Evolutionary conservation across 2,329 filamentous ascomycete genomes (phyloP), one percentile per base, ranked within the genome.

Genomic region (Hypomyces rosellus): DNA sequence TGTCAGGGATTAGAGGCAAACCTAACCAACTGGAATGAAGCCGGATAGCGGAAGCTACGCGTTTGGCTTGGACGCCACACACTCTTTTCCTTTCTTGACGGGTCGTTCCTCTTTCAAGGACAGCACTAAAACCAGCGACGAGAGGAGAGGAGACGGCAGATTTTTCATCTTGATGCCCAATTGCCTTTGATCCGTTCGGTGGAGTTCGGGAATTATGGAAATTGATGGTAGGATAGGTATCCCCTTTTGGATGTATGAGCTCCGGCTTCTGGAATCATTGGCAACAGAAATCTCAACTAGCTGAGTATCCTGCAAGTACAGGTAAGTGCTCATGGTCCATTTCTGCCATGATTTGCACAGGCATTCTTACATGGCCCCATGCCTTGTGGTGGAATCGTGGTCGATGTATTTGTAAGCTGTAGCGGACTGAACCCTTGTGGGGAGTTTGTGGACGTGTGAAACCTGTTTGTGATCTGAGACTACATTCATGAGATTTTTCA

Each of bases 11-110:
- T 8, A 16, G n/a, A 13, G 15, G 36, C 22, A 9, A 38, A 42
- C 12, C 42, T 53, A 50, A 41, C 53, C 53, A 55, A 53, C 53
- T 53, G 53, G 53, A 54, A 53, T 44, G 45, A 43, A 55, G 50
- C 50, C 50, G 52, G 46, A 48, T 44, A 53, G 50, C 43, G 52
- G 52, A 48, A 54, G 49, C 52, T 48, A 46, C 49, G 42, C 44
- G 9, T 30, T 51, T 53, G 48, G 51, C 48, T 49, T 47, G 40
- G 41, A 48, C 45, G 50, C 50, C 45, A 51, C 50, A 14, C 4
- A 1, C 49, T 45, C 45, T 45, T 45, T n/a, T 36, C 20, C 5
- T n/a, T 36, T n/a, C 5, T 44, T 12, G n/a, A 18, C 43, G 16
- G 16, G 14, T 16, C 7, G 16, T 16, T 38, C 16, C 36, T 38